Evolutionary conservation across 2,329 filamentous ascomycete species (phyloP).

Genomic region (Rugonectria rugulosa): DNA sequence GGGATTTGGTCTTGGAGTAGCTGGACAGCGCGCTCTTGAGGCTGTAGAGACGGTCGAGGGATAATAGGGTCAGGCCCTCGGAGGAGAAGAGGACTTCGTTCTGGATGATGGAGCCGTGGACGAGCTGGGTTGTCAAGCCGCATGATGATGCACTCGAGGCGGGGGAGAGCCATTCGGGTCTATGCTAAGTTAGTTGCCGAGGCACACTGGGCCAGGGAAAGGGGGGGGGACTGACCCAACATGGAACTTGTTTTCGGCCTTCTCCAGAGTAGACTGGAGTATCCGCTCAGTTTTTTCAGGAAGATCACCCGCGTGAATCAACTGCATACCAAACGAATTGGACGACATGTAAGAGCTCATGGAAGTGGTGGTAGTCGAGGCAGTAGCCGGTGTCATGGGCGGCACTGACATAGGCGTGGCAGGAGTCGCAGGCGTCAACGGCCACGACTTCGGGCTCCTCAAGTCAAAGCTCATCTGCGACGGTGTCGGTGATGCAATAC

Average conservation of each 20-base stretch:
- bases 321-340: slow-evolving; percentile 56
- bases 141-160: slow-evolving; percentile 52
- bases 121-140: slow-evolving; percentile 58
- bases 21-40: slow-evolving; percentile 68
- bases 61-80: slow-evolving; percentile 65
- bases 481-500: slow-evolving; percentile 44
- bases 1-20: slow-evolving; percentile 58
- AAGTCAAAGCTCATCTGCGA: slow-evolving; percentile 41
- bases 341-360: slow-evolving; percentile 43
- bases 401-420: slow-evolving; percentile 49
- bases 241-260: slow-evolving; percentile 57
- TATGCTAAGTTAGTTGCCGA: slow-evolving; percentile 32
- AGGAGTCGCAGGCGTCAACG: slow-evolving; percentile 50
- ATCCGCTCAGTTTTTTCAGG: slow-evolving; percentile 56
- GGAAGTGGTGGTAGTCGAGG: slow-evolving; percentile 46
- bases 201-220: background rate
- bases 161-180: slow-evolving; percentile 53
- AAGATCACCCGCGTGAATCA: slow-evolving; percentile 58
- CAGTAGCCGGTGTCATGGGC: slow-evolving; percentile 58
- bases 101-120: slow-evolving; percentile 64
- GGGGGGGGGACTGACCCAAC: slow-evolving; percentile 46
- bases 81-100: slow-evolving; percentile 68
- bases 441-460: slow-evolving; percentile 40
- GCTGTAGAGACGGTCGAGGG: slow-evolving; percentile 69
- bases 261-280: slow-evolving; percentile 57